These are phyloP conservation scores for Cucurbita argyrosperma DNA, from an alignment of 306 rosid genomes.

Conservation along the genomic window DNA sequence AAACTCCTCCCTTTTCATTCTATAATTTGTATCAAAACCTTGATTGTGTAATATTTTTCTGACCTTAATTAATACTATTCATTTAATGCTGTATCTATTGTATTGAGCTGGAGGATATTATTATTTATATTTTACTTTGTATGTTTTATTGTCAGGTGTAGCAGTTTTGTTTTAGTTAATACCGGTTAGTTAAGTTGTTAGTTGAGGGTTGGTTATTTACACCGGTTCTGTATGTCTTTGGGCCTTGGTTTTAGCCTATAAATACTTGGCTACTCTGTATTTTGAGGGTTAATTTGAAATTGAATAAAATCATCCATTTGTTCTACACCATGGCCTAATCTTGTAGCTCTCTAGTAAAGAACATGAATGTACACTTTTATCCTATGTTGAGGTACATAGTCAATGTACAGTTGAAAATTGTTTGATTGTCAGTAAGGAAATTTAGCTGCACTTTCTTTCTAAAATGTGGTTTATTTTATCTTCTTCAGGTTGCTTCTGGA, in stretches of 20 bases:
- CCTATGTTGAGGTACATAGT: neutral
- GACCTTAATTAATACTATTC: neutral
- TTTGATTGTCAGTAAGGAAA: neutral
- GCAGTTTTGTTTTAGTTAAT: too few relatives aligned
- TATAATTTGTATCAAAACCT: neutral
- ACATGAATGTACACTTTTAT: neutral
- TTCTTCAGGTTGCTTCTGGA: slow-evolving; percentile 93
- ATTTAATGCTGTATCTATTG: neutral
- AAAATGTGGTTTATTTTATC: slow-evolving; percentile 6
- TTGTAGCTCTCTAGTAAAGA: slow-evolving; percentile 5
- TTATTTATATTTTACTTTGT: too few relatives aligned
- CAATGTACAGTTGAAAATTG: neutral
- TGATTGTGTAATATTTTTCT: slow-evolving; percentile 1
- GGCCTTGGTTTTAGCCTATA: too few relatives aligned
- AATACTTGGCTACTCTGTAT: too few relatives aligned
- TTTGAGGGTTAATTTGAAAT: too few relatives aligned
- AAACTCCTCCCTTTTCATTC: slow-evolving; percentile 6
- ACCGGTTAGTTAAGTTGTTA: too few relatives aligned
- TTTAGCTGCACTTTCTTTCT: neutral
- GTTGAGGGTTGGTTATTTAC: too few relatives aligned
- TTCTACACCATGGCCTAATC: neutral
- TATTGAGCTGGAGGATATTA: too few relatives aligned
- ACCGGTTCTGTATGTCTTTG: too few relatives aligned
- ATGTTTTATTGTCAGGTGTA: too few relatives aligned
- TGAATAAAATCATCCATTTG: too few relatives aligned